Base-by-base conservation (phyloP, 1,284 basidiomycete species). In the Apiotrichum sp. region DNA sequence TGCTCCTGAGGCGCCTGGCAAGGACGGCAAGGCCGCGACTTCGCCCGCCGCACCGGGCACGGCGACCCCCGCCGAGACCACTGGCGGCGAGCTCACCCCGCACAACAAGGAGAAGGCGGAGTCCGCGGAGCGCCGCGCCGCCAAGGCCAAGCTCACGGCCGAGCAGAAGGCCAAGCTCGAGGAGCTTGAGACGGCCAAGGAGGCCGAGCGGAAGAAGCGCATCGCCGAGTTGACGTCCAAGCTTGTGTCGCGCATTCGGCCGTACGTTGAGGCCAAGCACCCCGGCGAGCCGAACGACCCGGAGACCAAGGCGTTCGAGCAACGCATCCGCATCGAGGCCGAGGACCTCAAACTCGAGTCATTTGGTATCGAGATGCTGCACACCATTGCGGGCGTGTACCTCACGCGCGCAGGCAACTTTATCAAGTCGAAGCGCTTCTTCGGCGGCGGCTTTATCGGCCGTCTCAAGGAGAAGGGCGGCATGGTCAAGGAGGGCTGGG, bases 261-360 rank as follows among this genome's bases (percentile, higher is more conserved):
- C 91, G 45, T 89, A 90, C 64, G 86, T 96, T 11, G 87, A 93
- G 67, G 92, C 93, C 43, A 85, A 88, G 70, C 80, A 85, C 52
- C 93, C 95, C 1, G 93, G 93, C 8, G 89, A 84, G 22, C 83
- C 83, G 62, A 86, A 88, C 56, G 95, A 98, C 70, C 78, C 85
- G 0, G 95, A 98, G 78, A 90, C 88, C 5, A 74, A 76, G 56
- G 80, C 81, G 22, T 95, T 93, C 70, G 85, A 88, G 73, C 80
- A 81, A 52, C 84, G 82, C 74, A 89, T 97, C 75, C 82, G 78
- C 69, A 80, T 83, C 45, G 96, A 99, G 75, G 92, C 91, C 1
- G 92, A 97, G 63, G 96, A 99, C 78, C 75, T 99, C 68, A 98
- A 98, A 80, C 78, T 98, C 57, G 96, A 99, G 79, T 95, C 91